A percentile compares a stretch with the other conserved stretches of the same genome.
phyloP scores from a whole-genome alignment of 2,329 filamentous ascomycete species.

The Exophiala sp. region DNA sequence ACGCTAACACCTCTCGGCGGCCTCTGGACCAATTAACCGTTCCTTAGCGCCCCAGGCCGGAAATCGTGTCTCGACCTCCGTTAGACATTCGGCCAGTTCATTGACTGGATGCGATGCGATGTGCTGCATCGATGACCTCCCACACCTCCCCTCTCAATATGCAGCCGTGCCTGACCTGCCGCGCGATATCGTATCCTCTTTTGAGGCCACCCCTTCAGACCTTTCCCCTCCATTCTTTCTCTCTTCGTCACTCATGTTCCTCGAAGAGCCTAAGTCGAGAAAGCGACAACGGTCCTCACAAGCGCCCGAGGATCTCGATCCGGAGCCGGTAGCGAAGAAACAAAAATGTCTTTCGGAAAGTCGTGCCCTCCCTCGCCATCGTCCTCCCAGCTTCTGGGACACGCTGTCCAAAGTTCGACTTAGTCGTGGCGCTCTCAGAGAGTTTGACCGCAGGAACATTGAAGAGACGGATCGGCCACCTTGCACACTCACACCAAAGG shows the following conservation, averaged over 20 bases:
- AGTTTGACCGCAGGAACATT: constrained; percentile 18
- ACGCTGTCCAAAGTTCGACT: constrained; percentile 14
- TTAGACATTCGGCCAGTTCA: not conserved
- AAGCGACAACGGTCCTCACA: constrained; percentile 7
- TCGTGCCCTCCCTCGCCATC: constrained; percentile 3
- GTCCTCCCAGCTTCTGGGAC: constrained; percentile 16
- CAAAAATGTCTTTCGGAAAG: constrained; percentile 6
- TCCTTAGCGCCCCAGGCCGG: constrained; percentile 4
- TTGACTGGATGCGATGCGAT: constrained; percentile 5
- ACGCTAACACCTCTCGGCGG: not conserved
- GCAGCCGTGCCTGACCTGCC: constrained; percentile 8
- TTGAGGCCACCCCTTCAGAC: constrained; percentile 5
- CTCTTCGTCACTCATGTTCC: constrained; percentile 18
- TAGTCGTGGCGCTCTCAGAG: constrained; percentile 12
- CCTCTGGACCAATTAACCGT: constrained; percentile 8
- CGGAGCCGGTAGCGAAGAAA: constrained; percentile 6
- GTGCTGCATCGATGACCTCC: constrained; percentile 6
- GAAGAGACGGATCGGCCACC: constrained; percentile 1
- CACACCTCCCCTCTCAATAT: constrained; percentile 12
- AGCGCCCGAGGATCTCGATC: constrained; percentile 3
- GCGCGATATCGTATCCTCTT: too few relatives aligned
- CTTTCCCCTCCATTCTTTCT: constrained; percentile 21
- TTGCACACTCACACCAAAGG: constrained; percentile 1
- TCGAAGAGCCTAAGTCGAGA: constrained; percentile 11
- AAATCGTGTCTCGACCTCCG: constrained; percentile 9